Conservation (phyloP, 352 stramenopile species). For the Pythium pyrilobum region DNA sequence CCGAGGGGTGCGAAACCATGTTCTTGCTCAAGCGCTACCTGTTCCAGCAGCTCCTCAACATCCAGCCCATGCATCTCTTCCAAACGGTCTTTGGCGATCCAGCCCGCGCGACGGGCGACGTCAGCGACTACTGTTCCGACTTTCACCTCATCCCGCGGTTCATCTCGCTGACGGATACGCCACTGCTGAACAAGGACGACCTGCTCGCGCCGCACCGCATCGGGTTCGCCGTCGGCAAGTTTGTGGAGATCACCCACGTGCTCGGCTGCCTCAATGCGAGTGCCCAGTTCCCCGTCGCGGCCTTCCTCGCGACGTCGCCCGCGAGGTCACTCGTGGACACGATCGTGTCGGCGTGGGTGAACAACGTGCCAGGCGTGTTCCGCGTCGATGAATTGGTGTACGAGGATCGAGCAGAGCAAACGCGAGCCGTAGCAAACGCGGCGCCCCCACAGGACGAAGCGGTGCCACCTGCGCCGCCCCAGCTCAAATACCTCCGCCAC, state of each 20-base stretch:
- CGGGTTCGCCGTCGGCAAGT: slow-evolving; percentile 64
- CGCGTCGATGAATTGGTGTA: slow-evolving; percentile 54
- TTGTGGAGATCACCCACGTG: slow-evolving; percentile 61
- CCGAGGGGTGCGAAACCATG: slow-evolving; percentile 46
- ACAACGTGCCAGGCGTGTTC: slow-evolving; percentile 50
- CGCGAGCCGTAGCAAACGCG: neutral
- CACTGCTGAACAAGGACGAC: slow-evolving; percentile 57
- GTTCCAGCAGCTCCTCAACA: slow-evolving; percentile 69
- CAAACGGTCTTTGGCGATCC: slow-evolving; percentile 53
- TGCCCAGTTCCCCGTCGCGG: slow-evolving; percentile 36
- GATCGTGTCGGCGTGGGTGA: slow-evolving; percentile 71
- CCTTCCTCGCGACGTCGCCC: slow-evolving; percentile 48
- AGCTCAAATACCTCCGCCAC: slow-evolving; percentile 39
- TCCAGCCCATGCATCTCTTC: slow-evolving; percentile 70
- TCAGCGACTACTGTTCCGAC: slow-evolving; percentile 57
- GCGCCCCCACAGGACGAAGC: neutral
- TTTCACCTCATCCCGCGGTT: slow-evolving; percentile 83
- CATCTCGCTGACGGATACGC: slow-evolving; percentile 58
- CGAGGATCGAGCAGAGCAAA: slow-evolving; percentile 4
- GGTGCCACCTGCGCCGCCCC: neutral
- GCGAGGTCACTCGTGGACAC: slow-evolving; percentile 53
- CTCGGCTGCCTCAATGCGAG: slow-evolving; percentile 61
- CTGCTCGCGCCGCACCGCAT: slow-evolving; percentile 66
- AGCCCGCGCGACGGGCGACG: slow-evolving; percentile 42
- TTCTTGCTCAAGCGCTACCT: slow-evolving; percentile 69